These are phyloP conservation scores for Cokeromyces recurvatus DNA, from an alignment of 371 early-diverging fungal genomes.

Conservation along the genomic window DNA sequence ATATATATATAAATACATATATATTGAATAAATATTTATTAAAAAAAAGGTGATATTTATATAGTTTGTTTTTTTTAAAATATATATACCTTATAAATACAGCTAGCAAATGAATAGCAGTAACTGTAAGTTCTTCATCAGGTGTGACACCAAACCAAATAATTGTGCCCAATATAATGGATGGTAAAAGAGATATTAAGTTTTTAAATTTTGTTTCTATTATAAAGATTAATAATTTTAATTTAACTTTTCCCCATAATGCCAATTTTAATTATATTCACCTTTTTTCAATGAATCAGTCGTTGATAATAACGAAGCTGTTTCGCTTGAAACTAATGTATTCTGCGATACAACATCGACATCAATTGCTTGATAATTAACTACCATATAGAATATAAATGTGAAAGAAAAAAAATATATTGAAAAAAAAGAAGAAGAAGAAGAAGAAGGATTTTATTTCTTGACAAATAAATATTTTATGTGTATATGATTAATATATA, in stretches of 20 bases:
- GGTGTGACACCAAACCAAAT: constrained; percentile 41
- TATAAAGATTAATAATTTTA: not conserved
- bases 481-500: no score
- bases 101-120: constrained; percentile 41
- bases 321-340: not conserved
- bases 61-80: no score
- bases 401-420: not conserved
- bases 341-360: not conserved
- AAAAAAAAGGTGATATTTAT: not conserved
- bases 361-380: constrained; percentile 10
- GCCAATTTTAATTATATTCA: no score
- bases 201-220: constrained; percentile 6
- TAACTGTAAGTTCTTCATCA: constrained; percentile 33
- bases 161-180: constrained; percentile 26
- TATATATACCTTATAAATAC: constrained; percentile 46
- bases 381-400: not conserved
- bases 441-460: no score
- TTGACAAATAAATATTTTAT: no score
- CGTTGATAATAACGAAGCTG: not conserved
- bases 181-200: constrained; percentile 17
- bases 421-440: not conserved
- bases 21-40: not conserved
- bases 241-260: not conserved
- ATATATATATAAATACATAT: constrained; percentile 2
- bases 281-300: not conserved